Conservation (phyloP, 768 basidiomycete genomes). For the Lactifluus volemus region DNA sequence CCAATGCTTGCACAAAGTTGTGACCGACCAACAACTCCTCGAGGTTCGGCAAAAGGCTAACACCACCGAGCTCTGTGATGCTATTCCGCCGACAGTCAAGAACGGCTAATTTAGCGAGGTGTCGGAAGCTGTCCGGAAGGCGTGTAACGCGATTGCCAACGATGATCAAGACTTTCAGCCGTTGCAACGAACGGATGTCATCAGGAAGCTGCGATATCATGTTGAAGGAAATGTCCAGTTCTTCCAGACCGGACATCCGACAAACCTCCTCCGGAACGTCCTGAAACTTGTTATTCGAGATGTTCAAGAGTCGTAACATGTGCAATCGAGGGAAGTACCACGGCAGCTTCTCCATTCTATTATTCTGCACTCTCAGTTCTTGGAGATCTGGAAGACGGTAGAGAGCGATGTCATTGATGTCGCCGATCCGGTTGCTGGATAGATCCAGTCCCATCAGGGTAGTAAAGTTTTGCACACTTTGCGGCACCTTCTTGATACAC, state of each 20-base stretch:
- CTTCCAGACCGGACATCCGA: constrained; percentile 60
- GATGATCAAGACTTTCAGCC: constrained; percentile 65
- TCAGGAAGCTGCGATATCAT: constrained; percentile 73
- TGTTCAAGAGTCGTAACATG: constrained; percentile 69
- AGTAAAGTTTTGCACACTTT: constrained; percentile 64
- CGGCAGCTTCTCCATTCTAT: constrained; percentile 80
- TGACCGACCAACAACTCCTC: constrained; percentile 67
- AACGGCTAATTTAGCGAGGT: constrained; percentile 50
- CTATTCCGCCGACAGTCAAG: constrained; percentile 85
- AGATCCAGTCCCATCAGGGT: constrained; percentile 78
- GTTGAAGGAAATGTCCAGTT: constrained; percentile 95
- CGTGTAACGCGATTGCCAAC: constrained; percentile 77
- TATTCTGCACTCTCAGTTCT: constrained; percentile 76
- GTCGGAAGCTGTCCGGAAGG: constrained; percentile 54
- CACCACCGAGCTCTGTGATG: constrained; percentile 63
- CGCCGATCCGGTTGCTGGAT: constrained; percentile 83
- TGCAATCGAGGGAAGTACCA: constrained; percentile 74
- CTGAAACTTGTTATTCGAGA: constrained; percentile 93
- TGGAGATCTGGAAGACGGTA: constrained; percentile 65
- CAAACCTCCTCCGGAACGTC: constrained; percentile 66
- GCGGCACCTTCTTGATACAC: constrained; percentile 91
- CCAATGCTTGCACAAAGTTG: constrained; percentile 74
- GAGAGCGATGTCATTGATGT: constrained; percentile 79
- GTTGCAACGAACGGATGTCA: constrained; percentile 58
- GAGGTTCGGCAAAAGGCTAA: constrained; percentile 62